Base-by-base conservation (phyloP, 2,329 filamentous ascomycete species). In the Beauveria brongniartii region DNA sequence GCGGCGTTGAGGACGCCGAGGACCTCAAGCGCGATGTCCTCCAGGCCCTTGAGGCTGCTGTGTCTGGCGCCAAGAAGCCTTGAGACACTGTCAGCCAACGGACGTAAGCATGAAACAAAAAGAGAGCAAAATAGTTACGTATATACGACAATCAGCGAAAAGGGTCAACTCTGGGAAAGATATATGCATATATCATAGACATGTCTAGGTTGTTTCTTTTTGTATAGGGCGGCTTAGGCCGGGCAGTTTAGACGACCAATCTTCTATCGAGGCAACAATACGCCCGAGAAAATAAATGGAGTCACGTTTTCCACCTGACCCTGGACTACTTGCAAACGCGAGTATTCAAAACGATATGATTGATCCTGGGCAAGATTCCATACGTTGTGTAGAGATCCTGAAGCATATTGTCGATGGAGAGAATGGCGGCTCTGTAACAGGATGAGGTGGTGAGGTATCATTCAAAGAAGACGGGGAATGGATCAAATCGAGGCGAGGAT, bases 1-100 rank as follows among this genome's bases (percentile, higher is more conserved):
- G 92, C 72, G 94, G 94, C 69, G 86, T 99, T 60, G 94, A 99
- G 77, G 94, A 99, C 70, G 84, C 85, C 8, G 86, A 87, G 64
- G 94, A 99, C 74, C 79, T 99, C 64, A 87, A 86, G 69, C 82
- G 81, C 46, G 94, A 99, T 78, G 86, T 95, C 18, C 73, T 92
- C 65, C 88, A 90, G 74, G 94, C 94, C 5, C 76, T 97, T 47
- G 88, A 94, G 74, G 85, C 82, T 75, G 91, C 91, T 1, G 84
- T 90, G 6, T 62, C 66, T 26, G 50, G 64, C 61, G 68, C 47
- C 41, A 53, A 59, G 41, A 59, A 59, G 34, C 34, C 57, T 51
- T 41, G 52, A 46, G 14, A 14, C 12, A 28, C 28, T 18, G 24
- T 24, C 3, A 28, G 47, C 24, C 26, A 28, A 50, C 16, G 22